These are phyloP conservation scores for Cytospora piceicola DNA, from an alignment of 2,329 filamentous ascomycete genomes.

Conservation along the genomic window DNA sequence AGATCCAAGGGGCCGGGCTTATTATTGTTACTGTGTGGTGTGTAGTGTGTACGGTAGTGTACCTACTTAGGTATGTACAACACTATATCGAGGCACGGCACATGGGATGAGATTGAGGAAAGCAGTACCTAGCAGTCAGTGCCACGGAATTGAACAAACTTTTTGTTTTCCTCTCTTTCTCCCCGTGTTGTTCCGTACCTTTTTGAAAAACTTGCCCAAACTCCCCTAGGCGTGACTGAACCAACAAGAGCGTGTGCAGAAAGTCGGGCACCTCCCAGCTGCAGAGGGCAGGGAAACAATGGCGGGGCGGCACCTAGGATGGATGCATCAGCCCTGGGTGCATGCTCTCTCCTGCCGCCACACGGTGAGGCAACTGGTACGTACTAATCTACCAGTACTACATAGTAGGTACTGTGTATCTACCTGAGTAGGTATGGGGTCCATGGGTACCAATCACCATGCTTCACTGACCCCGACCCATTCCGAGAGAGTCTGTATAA, in stretches of 20 bases:
- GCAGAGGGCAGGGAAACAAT: background rate
- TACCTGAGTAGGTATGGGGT: no score
- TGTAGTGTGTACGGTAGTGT: no score
- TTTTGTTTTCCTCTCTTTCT: background rate
- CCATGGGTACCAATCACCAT: no score
- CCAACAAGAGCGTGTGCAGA: background rate
- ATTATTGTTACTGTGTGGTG: background rate
- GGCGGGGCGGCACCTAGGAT: background rate
- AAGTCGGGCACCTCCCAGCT: background rate
- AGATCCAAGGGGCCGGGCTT: background rate
- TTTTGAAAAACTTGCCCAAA: background rate
- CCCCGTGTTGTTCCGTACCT: background rate
- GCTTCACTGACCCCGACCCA: no score
- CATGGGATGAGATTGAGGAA: background rate
- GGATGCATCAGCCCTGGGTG: background rate
- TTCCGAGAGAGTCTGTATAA: background rate
- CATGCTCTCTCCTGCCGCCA: background rate
- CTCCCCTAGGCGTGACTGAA: background rate
- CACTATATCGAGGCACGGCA: background rate
- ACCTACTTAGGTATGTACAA: background rate
- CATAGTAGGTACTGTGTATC: background rate
- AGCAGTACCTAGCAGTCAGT: no score
- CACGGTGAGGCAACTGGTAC: background rate
- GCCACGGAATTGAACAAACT: background rate
- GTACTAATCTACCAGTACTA: no score